A percentile compares a stretch with the other conserved stretches of the same genome.
Evolutionary conservation across 2,329 filamentous ascomycete genomes (phyloP).

Genomic region (Plectosphaerella sp.): DNA sequence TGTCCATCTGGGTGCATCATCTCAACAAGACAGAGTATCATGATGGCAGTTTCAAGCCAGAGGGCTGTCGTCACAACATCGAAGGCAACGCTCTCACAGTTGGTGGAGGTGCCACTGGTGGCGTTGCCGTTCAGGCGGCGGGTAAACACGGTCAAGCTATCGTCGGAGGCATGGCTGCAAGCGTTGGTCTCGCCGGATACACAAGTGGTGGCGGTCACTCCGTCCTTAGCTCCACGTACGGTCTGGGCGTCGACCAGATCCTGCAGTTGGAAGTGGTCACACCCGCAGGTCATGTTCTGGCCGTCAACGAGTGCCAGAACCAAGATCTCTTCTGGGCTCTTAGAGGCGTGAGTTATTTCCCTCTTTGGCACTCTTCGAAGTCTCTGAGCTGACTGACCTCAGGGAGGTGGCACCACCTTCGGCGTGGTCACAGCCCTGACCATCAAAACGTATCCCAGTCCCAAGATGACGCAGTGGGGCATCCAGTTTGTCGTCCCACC

Average conservation of each 20-base stretch:
- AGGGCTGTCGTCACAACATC: slow-evolving; percentile 35
- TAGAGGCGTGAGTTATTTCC: slow-evolving; percentile 37
- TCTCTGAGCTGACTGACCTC: not conserved
- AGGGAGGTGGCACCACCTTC: slow-evolving; percentile 58
- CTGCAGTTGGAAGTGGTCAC: slow-evolving; percentile 55
- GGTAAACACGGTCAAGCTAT: slow-evolving; percentile 40
- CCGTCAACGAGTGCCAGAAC: slow-evolving; percentile 47
- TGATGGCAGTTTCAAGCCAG: slow-evolving; percentile 12
- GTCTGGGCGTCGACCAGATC: slow-evolving; percentile 59
- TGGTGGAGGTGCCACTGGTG: slow-evolving; percentile 48
- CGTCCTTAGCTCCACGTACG: slow-evolving; percentile 45
- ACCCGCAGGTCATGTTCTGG: slow-evolving; percentile 42
- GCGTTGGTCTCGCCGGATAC: slow-evolving; percentile 58
- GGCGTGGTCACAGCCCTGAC: slow-evolving; percentile 56
- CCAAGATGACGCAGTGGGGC: slow-evolving; percentile 18
- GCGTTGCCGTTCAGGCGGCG: slow-evolving; percentile 41
- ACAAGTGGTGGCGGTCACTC: slow-evolving; percentile 59
- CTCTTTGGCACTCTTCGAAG: not conserved
- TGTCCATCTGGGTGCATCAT: slow-evolving; percentile 51
- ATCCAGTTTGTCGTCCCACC: slow-evolving; percentile 1
- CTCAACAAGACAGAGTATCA: slow-evolving; percentile 24
- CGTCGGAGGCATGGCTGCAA: slow-evolving; percentile 49
- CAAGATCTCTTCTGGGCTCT: slow-evolving; percentile 62
- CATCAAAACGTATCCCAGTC: slow-evolving; percentile 43
- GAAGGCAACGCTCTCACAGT: slow-evolving; percentile 44